Conservation (phyloP, 371 early-diverging fungal species). For the Apophysomyces elegans region DNA sequence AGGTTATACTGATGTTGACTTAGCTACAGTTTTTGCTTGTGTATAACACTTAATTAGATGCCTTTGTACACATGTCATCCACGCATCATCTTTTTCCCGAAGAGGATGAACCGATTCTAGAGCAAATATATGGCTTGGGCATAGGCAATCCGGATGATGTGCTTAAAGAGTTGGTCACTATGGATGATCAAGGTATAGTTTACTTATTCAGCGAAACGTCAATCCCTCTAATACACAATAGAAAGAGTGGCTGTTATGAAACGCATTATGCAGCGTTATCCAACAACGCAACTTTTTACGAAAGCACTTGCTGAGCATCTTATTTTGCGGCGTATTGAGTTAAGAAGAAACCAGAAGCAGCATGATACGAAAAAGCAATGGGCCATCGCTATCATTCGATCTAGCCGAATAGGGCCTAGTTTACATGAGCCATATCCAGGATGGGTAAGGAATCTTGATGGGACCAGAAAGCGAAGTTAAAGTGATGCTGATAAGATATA, state of each 20-base stretch:
- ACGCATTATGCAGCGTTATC: slow-evolving; percentile 36
- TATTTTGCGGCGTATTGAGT: slow-evolving; percentile 40
- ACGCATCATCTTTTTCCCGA: slow-evolving; percentile 16
- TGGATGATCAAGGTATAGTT: slow-evolving; percentile 39
- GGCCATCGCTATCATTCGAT: slow-evolving; percentile 53
- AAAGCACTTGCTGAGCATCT: slow-evolving; percentile 56
- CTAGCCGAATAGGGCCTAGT: slow-evolving; percentile 50
- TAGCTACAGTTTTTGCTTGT: background rate
- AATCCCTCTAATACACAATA: slow-evolving; percentile 11
- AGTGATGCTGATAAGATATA: background rate
- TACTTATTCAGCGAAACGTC: background rate
- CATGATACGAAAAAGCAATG: slow-evolving; percentile 26
- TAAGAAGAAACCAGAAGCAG: slow-evolving; percentile 28
- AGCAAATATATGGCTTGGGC: slow-evolving; percentile 35
- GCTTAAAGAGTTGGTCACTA: slow-evolving; percentile 39
- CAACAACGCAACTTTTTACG: slow-evolving; percentile 56
- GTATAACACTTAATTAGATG: slow-evolving; percentile 8
- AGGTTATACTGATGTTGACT: slow-evolving; percentile 8
- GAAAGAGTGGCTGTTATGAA: slow-evolving; percentile 23
- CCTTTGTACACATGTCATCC: slow-evolving; percentile 35
- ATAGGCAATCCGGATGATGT: slow-evolving; percentile 42
- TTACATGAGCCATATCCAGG: slow-evolving; percentile 51
- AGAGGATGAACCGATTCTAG: slow-evolving; percentile 18
- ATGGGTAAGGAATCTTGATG: slow-evolving; percentile 35
- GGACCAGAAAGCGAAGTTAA: no score